These are phyloP conservation scores for Lentinula detonsa DNA, from an alignment of 768 basidiomycete genomes.

Conservation along the genomic window DNA sequence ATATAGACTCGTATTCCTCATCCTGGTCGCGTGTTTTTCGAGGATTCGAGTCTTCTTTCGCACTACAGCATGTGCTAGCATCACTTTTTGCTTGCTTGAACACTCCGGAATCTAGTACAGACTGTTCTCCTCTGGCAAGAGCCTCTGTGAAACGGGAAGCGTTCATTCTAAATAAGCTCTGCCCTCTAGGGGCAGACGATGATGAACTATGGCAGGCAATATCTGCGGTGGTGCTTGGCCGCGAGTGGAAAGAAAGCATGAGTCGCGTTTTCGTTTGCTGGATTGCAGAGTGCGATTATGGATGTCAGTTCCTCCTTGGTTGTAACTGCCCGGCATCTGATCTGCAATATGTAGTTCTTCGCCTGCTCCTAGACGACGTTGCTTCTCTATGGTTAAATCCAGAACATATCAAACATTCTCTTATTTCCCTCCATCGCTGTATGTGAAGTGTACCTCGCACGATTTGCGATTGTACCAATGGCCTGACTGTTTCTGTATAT, in stretches of 20 bases:
- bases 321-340: neutral
- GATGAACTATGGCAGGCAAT: slow-evolving; percentile 47
- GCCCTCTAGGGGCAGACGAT: slow-evolving; percentile 33
- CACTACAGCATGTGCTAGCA: slow-evolving; percentile 49
- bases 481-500: neutral
- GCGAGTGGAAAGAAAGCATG: slow-evolving; percentile 53
- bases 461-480: neutral
- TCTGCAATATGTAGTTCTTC: slow-evolving; percentile 31
- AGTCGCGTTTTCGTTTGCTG: slow-evolving; percentile 68
- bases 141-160: slow-evolving; percentile 50
- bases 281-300: slow-evolving; percentile 37
- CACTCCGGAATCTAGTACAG: slow-evolving; percentile 21
- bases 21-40: slow-evolving; percentile 45
- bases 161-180: slow-evolving; percentile 50
- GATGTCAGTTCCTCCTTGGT: slow-evolving; percentile 19
- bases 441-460: slow-evolving; percentile 21
- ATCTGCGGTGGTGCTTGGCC: slow-evolving; percentile 43
- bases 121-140: slow-evolving; percentile 26
- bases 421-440: slow-evolving; percentile 74
- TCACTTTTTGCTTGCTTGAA: slow-evolving; percentile 53
- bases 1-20: slow-evolving; percentile 31
- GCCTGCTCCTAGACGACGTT: slow-evolving; percentile 38
- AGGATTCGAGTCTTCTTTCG: slow-evolving; percentile 42
- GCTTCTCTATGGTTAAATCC: slow-evolving; percentile 69
- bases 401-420: slow-evolving; percentile 76